A percentile compares a stretch with the other conserved stretches of the same genome.
Evolutionary conservation across 306 rosid species (phyloP).

Genomic region (Myrica gale): DNA sequence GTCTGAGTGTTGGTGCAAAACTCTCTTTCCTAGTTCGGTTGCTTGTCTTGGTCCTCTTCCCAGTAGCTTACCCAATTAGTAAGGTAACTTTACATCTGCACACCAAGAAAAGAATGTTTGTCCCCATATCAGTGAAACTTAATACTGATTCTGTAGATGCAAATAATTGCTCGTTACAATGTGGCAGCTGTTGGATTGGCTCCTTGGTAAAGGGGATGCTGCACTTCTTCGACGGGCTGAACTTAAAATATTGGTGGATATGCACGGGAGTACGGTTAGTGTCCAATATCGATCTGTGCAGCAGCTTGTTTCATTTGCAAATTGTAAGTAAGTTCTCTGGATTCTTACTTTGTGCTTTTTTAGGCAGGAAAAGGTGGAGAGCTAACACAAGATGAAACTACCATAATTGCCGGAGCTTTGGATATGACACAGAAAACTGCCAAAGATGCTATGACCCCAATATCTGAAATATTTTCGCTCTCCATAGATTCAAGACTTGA

Average conservation of each 20-base stretch:
- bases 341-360: neutral
- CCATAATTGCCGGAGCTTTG: constrained; percentile 71
- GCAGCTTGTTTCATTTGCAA: neutral
- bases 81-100: constrained; percentile 45
- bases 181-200: constrained; percentile 67
- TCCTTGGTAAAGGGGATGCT: constrained; percentile 59
- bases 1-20: constrained; percentile 60
- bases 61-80: constrained; percentile 73
- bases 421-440: constrained; percentile 76
- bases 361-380: constrained; percentile 95
- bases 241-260: constrained; percentile 70
- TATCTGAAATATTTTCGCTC: constrained; percentile 62
- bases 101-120: too few species aligned
- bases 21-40: constrained; percentile 52
- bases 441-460: constrained; percentile 80
- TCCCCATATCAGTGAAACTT: too few species aligned
- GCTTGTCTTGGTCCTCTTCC: constrained; percentile 59
- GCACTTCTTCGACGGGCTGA: constrained; percentile 62
- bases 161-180: neutral
- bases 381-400: constrained; percentile 62
- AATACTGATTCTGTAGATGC: neutral
- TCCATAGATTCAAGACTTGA: constrained; percentile 63
- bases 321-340: neutral
- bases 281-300: neutral
- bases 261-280: constrained; percentile 67